These are phyloP conservation scores for Cutaneotrichosporon sp. DNA, from an alignment of 1,284 basidiomycete genomes.

Conservation along the genomic window DNA sequence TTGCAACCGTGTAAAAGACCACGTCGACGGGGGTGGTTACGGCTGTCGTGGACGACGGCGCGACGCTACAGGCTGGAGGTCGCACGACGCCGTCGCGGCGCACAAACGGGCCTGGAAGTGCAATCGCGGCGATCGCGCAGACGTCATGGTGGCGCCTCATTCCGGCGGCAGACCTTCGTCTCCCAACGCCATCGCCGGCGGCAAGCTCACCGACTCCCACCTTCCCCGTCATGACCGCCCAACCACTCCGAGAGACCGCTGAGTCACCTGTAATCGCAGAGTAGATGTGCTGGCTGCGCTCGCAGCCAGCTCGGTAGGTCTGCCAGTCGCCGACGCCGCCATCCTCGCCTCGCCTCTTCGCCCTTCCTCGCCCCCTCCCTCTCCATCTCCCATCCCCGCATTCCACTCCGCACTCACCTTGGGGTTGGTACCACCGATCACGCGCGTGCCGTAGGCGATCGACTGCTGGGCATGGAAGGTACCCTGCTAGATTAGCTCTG, in stretches of 20 bases:
- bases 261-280: too few relatives aligned
- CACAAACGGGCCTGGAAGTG: not conserved
- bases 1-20: not conserved
- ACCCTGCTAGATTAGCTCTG: conserved; percentile 60
- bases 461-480: conserved; percentile 98
- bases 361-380: not conserved
- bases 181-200: not conserved
- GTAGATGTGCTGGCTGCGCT: too few relatives aligned
- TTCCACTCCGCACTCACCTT: conserved; percentile 55
- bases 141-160: conserved; percentile 2
- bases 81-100: not conserved
- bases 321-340: not conserved
- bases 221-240: too few relatives aligned
- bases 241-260: too few relatives aligned
- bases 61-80: too few relatives aligned
- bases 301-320: too few relatives aligned
- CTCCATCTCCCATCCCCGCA: not conserved
- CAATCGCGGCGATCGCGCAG: not conserved
- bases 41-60: too few relatives aligned
- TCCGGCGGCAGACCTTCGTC: not conserved
- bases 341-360: not conserved
- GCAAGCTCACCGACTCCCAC: too few relatives aligned
- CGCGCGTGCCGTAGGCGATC: conserved; percentile 83
- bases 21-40: too few relatives aligned
- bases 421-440: conserved; percentile 97